Conservation (phyloP, 225 moss, liverwort and hornwort species). For the Takakia lepidozioides region DNA sequence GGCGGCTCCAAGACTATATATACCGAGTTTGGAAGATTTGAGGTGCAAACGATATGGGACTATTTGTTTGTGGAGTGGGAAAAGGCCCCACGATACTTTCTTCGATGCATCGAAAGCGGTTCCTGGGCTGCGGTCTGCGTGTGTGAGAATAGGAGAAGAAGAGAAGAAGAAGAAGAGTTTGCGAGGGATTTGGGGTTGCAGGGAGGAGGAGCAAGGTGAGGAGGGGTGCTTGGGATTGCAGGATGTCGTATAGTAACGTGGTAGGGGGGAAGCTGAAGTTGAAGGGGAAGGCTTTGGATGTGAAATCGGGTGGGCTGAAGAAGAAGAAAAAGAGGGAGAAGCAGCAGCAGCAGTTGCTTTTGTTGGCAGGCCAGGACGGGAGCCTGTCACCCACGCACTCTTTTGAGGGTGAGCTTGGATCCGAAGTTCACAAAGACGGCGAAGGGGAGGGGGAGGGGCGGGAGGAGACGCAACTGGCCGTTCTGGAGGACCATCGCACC, state of each 20-base stretch:
- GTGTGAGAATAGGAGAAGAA: too few relatives aligned
- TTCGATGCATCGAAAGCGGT: too few relatives aligned
- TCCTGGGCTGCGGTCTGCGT: too few relatives aligned
- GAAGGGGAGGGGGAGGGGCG: constrained; percentile 32
- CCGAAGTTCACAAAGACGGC: constrained; percentile 9
- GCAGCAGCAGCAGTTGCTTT: constrained; percentile 32
- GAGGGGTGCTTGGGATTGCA: too few relatives aligned
- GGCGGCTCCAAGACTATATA: too few relatives aligned
- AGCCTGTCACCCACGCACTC: constrained; percentile 15
- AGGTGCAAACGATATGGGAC: too few relatives aligned
- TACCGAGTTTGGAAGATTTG: too few relatives aligned
- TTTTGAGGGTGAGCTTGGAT: constrained; percentile 20
- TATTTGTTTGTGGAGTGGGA: too few relatives aligned
- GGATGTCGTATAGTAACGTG: constrained; percentile 65
- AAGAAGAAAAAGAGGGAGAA: constrained; percentile 61
- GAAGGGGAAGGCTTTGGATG: constrained; percentile 75
- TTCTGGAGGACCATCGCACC: constrained; percentile 61
- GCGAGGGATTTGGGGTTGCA: too few relatives aligned
- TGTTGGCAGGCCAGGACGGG: constrained; percentile 27
- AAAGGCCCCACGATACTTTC: too few relatives aligned
- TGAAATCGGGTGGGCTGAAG: constrained; percentile 54
- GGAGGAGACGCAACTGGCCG: constrained; percentile 35
- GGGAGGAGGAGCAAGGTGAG: too few relatives aligned
- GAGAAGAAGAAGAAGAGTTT: too few relatives aligned
- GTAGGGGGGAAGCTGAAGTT: constrained; percentile 74